A percentile compares a stretch with the other conserved stretches of the same genome.
Conservation (phyloP, 208 protist species). For the Leishmania tarentolae region DNA sequence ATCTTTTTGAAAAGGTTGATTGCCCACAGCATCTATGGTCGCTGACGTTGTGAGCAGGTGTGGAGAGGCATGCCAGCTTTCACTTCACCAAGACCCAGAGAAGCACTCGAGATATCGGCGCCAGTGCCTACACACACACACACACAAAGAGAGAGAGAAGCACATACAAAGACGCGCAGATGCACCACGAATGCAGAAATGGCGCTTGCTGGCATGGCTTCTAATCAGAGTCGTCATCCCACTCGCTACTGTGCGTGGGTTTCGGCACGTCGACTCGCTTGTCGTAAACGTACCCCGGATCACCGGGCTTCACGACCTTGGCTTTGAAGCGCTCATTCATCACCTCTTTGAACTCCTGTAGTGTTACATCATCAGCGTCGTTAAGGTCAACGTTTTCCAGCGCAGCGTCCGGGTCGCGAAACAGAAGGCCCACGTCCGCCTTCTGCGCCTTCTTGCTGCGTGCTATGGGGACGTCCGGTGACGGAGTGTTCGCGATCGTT, state of each 20-base stretch:
- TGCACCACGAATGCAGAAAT: neutral
- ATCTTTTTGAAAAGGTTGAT: neutral
- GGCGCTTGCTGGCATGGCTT: neutral
- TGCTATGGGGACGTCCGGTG: neutral
- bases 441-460: slow-evolving; percentile 46
- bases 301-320: slow-evolving; percentile 75
- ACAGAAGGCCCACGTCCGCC: slow-evolving; percentile 88
- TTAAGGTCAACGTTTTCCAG: slow-evolving; percentile 90
- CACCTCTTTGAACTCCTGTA: slow-evolving; percentile 87
- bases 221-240: slow-evolving; percentile 75
- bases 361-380: slow-evolving; percentile 85
- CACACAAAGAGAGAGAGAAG: no score
- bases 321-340: slow-evolving; percentile 85
- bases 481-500: neutral
- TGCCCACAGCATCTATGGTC: neutral
- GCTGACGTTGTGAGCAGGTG: neutral
- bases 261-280: slow-evolving; percentile 65
- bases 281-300: slow-evolving; percentile 88
- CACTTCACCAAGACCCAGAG: neutral
- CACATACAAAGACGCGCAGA: neutral
- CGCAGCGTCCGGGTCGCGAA: slow-evolving; percentile 85
- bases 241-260: slow-evolving; percentile 79
- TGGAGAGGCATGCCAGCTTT: neutral
- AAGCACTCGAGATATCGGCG: neutral
- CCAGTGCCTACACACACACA: neutral